Evolutionary conservation across 2,329 filamentous ascomycete species (phyloP), one percentile per base, ranked within the genome.

Genomic region (Aspergillus sp.): DNA sequence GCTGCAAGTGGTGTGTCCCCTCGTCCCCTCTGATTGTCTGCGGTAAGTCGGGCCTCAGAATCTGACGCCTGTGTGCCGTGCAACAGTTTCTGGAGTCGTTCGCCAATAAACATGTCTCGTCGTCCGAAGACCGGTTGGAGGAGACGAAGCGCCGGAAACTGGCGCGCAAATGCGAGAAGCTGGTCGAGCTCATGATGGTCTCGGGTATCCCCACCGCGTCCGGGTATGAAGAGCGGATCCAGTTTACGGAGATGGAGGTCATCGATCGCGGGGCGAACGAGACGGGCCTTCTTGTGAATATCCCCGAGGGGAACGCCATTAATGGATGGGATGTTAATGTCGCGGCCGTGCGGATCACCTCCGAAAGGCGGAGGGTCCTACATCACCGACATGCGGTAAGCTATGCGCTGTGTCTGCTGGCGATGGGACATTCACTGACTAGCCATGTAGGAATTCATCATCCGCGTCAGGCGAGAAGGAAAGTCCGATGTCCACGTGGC

Each of bases 121-220:
- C 88, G 4, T 95, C 89, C 4, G 91, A 96, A 63, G 91, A 98
- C 57, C 78, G 91, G 3, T 67, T 96, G 17, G 91, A 98, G 63
- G 86, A 95, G 61, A 96, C 91, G 7, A 98, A 98, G 67, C 76
- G 91, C 37, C 74, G 80, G 44, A 98, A 98, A 61, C 66, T 98
- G 43, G 89, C 91, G 3, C 71, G 80, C 48, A 98, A 98, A 71
- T 86, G 84, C 29, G 81, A 91, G 58, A 98, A 98, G 66, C 67
- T 98, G 36, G 85, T 98, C 8, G 91, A 98, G 68, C 70, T 98
- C 40, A 98, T 98, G 91, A 95, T 98, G 86, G 91, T 98, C 6
- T 96, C 89, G 5, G 91, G 91, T 24, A 82, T 98, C 36, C 85
- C 84, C 20, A 98, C 91, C 1, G 86, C 91, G 3, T 95, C 88